A percentile compares a stretch with the other conserved stretches of the same genome.
Evolutionary conservation across 768 basidiomycete genomes (phyloP).

Genomic region (Termitomyces sp.): DNA sequence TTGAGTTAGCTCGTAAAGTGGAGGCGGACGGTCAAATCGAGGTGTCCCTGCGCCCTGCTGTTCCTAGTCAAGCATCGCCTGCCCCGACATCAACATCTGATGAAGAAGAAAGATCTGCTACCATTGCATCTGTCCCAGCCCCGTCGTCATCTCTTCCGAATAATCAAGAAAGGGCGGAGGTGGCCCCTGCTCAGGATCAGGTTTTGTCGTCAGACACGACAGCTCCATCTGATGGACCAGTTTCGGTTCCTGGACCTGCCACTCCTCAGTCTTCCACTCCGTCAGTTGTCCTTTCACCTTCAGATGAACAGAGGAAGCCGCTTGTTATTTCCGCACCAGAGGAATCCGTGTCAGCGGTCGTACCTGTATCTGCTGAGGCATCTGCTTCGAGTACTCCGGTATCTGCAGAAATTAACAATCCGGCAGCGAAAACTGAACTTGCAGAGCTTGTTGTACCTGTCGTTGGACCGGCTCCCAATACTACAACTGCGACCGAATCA

Average conservation of each 20-base stretch:
- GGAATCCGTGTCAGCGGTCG: background rate
- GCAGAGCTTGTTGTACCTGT: background rate
- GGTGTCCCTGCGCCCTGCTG: slow-evolving; percentile 10
- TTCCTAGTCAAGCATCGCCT: slow-evolving; percentile 13
- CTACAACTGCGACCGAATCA: background rate
- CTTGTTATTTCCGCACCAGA: background rate
- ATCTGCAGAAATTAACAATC: background rate
- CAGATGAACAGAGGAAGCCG: background rate
- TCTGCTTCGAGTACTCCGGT: background rate
- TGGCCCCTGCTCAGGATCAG: background rate
- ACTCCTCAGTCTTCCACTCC: slow-evolving; percentile 2
- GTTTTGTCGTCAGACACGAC: background rate
- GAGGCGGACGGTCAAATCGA: slow-evolving; percentile 29
- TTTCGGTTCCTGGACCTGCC: background rate
- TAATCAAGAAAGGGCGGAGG: background rate
- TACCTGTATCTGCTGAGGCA: background rate
- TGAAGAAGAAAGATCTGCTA: background rate
- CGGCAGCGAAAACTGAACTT: background rate
- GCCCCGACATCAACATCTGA: background rate
- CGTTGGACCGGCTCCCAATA: background rate
- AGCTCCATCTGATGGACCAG: background rate
- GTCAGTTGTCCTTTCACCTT: slow-evolving; percentile 8
- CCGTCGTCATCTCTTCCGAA: background rate
- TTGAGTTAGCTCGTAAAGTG: slow-evolving; percentile 34
- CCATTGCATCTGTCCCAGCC: background rate